Evolutionary conservation across 2,329 filamentous ascomycete genomes (phyloP), one percentile per base, ranked within the genome.

Genomic region (Ophiocordyceps robertsii): DNA sequence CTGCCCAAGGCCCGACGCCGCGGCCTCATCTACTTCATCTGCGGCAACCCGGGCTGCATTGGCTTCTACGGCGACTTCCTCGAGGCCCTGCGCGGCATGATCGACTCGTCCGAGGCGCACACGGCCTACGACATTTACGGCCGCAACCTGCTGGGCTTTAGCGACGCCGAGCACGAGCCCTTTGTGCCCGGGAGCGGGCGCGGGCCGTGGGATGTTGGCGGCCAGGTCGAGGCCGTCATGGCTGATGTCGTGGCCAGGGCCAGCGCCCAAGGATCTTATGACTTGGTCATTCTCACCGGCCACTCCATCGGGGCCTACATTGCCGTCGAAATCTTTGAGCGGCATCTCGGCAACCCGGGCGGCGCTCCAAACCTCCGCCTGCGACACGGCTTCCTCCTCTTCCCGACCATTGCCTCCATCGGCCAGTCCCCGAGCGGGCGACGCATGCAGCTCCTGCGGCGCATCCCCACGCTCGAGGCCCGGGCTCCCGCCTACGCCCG

Each of bases 221-320:
- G 66, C 12, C 73, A 80, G 57, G 70, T 80, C 44, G 55, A 62
- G 44, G 55, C 62, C 31, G 54, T 66, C 6, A 67, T 68, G 39
- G 49, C 56, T 1, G 58, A 64, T 11, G 50, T 73, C 5, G 56
- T 59, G 1, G 39, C 53, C 3, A 54, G 56, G 37, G 53, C 33
- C 9, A 6, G 24, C 2, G 24, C 8, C n/a, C 33, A 14, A 36
- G 13, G 32, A 13, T n/a, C n/a, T n/a, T 79, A 74, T 48, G 68
- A 77, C 53, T 66, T 67, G 40, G 72, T 87, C 16, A 67, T 86
- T 8, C 62, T 89, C 14, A 72, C 83, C 40, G 84, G 82, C 4
- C 84, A 89, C 59, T 86, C 82, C 0, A 80, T 89, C 1, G 84
- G 84, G 21, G 66, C 76, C 10, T 89, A 84, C 56, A 80, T 89